Conservation (phyloP, 192 early-diverging fungal species). For the Backusella liffmaniae region DNA sequence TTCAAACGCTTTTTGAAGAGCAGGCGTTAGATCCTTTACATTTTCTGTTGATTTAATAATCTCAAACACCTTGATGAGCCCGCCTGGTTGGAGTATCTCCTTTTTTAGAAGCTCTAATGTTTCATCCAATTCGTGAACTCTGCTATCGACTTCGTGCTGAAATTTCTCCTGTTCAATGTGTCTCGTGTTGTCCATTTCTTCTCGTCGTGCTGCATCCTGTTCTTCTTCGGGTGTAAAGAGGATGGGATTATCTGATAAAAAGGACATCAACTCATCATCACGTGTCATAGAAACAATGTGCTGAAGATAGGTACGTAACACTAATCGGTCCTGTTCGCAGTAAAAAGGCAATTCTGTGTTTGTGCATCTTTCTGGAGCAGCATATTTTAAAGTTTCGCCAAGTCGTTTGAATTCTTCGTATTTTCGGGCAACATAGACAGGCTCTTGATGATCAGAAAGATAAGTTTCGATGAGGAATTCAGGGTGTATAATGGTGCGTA, state of each 20-base stretch:
- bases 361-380: slow-evolving; percentile 37
- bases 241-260: slow-evolving; percentile 39
- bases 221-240: slow-evolving; percentile 31
- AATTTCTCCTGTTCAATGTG: slow-evolving; percentile 41
- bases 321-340: slow-evolving; percentile 48
- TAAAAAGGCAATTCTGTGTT: slow-evolving; percentile 13
- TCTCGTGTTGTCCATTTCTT: slow-evolving; percentile 37
- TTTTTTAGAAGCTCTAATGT: slow-evolving; percentile 48
- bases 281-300: slow-evolving; percentile 27
- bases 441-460: not conserved
- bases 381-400: slow-evolving; percentile 33
- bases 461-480: slow-evolving; percentile 44
- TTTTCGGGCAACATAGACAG: slow-evolving; percentile 40
- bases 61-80: slow-evolving; percentile 26
- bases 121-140: slow-evolving; percentile 42
- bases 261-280: slow-evolving; percentile 21
- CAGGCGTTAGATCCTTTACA: slow-evolving; percentile 37
- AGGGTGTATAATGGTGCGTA: slow-evolving; percentile 39
- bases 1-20: slow-evolving; percentile 47
- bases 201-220: slow-evolving; percentile 36
- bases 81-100: slow-evolving; percentile 41
- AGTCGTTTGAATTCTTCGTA: slow-evolving; percentile 42
- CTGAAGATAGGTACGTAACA: slow-evolving; percentile 41
- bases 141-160: slow-evolving; percentile 41
- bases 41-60: slow-evolving; percentile 32